A percentile compares a stretch with the other conserved stretches of the same genome.
Conservation (phyloP, 2,329 filamentous ascomycete species). For the Pseudonectria buxi region DNA sequence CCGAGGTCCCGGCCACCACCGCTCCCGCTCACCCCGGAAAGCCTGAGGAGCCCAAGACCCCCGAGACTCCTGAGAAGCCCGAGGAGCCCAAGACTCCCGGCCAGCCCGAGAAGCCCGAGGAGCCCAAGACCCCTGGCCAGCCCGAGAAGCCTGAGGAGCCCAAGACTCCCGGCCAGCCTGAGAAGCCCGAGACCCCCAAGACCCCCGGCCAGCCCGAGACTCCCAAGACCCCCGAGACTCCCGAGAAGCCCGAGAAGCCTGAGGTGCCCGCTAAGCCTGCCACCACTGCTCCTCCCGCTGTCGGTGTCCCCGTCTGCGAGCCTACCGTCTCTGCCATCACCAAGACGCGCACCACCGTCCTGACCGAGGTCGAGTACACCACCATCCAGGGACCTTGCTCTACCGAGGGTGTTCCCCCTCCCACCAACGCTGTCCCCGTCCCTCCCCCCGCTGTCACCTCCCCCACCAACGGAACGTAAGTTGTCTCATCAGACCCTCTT, state of each 20-base stretch:
- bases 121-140: constrained; percentile 3
- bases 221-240: constrained; percentile 12
- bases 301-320: constrained; percentile 19
- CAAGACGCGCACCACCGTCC: constrained; percentile 49
- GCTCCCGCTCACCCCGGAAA: constrained; percentile 6
- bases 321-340: constrained; percentile 45
- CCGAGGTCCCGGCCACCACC: constrained; percentile 16
- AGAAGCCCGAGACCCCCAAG: constrained; percentile 9
- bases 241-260: constrained; percentile 15
- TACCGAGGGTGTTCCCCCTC: constrained; percentile 9
- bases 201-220: constrained; percentile 8
- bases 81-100: constrained; percentile 4
- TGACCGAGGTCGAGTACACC: constrained; percentile 48
- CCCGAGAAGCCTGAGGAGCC: constrained; percentile 12
- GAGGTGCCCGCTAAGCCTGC: too few relatives aligned
- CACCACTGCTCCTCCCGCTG: constrained; percentile 6
- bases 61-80: constrained; percentile 2
- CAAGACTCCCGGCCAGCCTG: constrained; percentile 5
- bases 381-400: constrained; percentile 24
- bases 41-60: constrained; percentile 5
- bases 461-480: constrained; percentile 28
- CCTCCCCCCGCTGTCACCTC: constrained; percentile 21
- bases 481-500: constrained; percentile 2
- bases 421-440: constrained; percentile 15
- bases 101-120: constrained; percentile 10